These are phyloP conservation scores for Jaltomata sinuosa DNA, from an alignment of 257 asterid genomes.

Conservation along the genomic window DNA sequence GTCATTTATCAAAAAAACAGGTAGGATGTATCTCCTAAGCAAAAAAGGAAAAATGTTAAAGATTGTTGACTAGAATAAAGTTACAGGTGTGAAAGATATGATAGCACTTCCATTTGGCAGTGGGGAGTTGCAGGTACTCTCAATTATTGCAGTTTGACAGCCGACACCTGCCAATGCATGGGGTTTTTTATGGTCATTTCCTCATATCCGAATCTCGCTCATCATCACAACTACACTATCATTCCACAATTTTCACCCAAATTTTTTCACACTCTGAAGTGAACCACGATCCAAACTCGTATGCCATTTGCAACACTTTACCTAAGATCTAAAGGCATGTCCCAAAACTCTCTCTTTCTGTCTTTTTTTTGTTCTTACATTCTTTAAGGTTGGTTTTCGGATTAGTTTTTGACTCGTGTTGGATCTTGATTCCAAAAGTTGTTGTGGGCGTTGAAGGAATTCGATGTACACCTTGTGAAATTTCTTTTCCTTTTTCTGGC, in stretches of 20 bases:
- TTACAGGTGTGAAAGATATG: neutral
- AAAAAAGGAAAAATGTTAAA: neutral
- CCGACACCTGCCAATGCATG: too few species aligned
- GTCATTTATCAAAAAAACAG: too few species aligned
- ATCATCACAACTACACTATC: too few species aligned
- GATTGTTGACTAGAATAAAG: too few species aligned
- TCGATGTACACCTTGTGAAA: neutral
- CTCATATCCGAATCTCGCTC: too few species aligned
- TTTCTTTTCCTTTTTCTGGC: neutral
- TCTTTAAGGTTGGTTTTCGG: neutral
- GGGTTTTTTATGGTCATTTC: too few species aligned
- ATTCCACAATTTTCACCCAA: too few species aligned
- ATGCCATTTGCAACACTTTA: neutral
- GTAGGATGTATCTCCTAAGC: too few species aligned
- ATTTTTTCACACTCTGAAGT: too few species aligned
- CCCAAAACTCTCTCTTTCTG: neutral
- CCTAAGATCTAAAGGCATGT: neutral
- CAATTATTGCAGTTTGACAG: too few species aligned
- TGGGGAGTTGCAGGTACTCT: neutral
- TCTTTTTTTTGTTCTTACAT: neutral
- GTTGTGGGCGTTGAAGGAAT: neutral
- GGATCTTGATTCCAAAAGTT: neutral
- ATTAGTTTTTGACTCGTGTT: neutral
- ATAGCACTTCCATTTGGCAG: neutral
- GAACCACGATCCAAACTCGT: too few species aligned